phyloP scores from a whole-genome alignment of 2,329 filamentous ascomycete species.

The Apiospora hydei region DNA sequence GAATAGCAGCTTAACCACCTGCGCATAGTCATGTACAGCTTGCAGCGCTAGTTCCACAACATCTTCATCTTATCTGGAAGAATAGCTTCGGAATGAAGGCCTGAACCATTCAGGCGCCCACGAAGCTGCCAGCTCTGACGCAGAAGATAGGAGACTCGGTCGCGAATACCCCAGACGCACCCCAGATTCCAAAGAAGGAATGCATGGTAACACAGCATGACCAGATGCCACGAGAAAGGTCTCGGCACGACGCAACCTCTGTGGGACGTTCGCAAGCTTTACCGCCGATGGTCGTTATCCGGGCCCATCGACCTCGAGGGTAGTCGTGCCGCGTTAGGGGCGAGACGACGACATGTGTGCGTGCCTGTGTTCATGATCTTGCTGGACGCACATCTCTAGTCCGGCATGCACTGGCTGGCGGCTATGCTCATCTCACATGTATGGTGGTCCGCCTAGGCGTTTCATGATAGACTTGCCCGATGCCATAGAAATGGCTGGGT shows the following conservation, averaged over 20 bases:
- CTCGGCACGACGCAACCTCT: neutral
- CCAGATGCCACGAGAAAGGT: neutral
- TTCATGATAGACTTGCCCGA: neutral
- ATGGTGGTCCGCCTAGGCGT: neutral
- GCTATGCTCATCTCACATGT: neutral
- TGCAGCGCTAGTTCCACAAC: neutral
- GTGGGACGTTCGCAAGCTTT: neutral
- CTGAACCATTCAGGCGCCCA: neutral
- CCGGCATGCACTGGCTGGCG: neutral
- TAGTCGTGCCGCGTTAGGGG: neutral
- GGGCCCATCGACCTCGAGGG: neutral
- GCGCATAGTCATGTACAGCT: neutral
- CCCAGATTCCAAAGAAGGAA: neutral
- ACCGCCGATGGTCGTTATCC: neutral
- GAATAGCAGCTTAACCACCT: neutral
- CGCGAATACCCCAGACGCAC: neutral
- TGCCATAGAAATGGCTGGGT: neutral
- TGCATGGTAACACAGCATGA: slow-evolving; percentile 13
- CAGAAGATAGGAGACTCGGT: neutral
- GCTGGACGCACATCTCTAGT: neutral
- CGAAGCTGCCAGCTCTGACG: neutral
- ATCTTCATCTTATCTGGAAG: neutral
- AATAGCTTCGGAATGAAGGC: neutral
- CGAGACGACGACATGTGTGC: neutral
- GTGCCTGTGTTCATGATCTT: neutral